Conservation (phyloP, 164 flowering plant genomes). For the Echeveria elegans region DNA sequence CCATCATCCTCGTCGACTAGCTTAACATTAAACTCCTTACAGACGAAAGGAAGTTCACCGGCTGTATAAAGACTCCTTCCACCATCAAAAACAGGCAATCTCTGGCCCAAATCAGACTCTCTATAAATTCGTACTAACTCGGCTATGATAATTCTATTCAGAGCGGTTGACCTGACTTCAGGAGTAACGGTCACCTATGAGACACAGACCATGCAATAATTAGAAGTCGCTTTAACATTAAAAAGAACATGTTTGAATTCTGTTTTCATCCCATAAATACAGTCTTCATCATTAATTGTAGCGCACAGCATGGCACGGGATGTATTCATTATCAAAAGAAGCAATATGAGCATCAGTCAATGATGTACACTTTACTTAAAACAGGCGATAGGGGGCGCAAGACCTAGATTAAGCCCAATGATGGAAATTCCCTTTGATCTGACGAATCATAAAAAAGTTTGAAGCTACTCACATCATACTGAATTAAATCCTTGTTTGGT, state of each 20-base stretch:
- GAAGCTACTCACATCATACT: constrained; percentile 73
- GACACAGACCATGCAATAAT: constrained; percentile 12
- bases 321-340: constrained; percentile 18
- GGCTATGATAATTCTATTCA: constrained; percentile 72
- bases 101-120: constrained; percentile 78
- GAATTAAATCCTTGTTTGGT: constrained; percentile 79
- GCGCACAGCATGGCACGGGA: constrained; percentile 8
- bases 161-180: constrained; percentile 61
- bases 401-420: not conserved
- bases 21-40: constrained; percentile 64
- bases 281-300: not conserved
- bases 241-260: constrained; percentile 24
- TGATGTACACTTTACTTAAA: not conserved
- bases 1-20: constrained; percentile 71
- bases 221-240: constrained; percentile 15
- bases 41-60: constrained; percentile 80
- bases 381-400: not conserved
- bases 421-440: not conserved
- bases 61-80: constrained; percentile 88
- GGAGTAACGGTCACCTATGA: constrained; percentile 83
- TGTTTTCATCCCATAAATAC: constrained; percentile 14
- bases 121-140: constrained; percentile 66
- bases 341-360: constrained; percentile 4
- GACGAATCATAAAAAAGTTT: constrained; percentile 7
- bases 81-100: constrained; percentile 94